Conservation (phyloP, 495 filamentous ascomycete species). For the Podospora fimiseda region DNA sequence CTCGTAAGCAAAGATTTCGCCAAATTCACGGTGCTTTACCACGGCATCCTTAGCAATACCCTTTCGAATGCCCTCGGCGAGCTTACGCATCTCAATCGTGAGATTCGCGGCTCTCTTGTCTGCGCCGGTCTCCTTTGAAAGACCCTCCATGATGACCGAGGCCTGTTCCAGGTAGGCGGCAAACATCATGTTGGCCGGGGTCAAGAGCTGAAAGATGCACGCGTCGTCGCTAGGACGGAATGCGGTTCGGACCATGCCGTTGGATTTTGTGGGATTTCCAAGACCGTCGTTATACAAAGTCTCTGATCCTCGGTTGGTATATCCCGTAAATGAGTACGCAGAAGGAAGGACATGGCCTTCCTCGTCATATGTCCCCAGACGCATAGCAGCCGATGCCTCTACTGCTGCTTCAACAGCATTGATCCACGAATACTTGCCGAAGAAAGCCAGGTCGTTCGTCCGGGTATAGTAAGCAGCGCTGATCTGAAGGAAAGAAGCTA, state of each 20-base stretch:
- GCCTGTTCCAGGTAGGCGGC: slow-evolving; percentile 50
- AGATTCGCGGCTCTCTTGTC: slow-evolving; percentile 36
- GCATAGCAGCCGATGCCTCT: slow-evolving; percentile 53
- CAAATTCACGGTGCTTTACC: slow-evolving; percentile 29
- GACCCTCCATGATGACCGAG: slow-evolving; percentile 46
- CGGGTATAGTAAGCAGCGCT: slow-evolving; percentile 51
- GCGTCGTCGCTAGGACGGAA: slow-evolving; percentile 60
- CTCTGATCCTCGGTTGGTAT: slow-evolving; percentile 51
- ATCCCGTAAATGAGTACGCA: slow-evolving; percentile 53
- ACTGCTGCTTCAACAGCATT: slow-evolving; percentile 50
- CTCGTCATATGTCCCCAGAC: slow-evolving; percentile 48
- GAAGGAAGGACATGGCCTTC: slow-evolving; percentile 47
- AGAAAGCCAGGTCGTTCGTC: slow-evolving; percentile 52
- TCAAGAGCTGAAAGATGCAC: slow-evolving; percentile 52
- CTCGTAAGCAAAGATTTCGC: slow-evolving; percentile 54
- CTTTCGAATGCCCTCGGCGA: slow-evolving; percentile 44
- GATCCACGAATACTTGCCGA: slow-evolving; percentile 55
- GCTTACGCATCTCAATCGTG: slow-evolving; percentile 42
- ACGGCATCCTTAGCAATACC: slow-evolving; percentile 43
- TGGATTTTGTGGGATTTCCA: slow-evolving; percentile 53
- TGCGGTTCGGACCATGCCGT: slow-evolving; percentile 55
- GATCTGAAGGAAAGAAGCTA: slow-evolving; percentile 57
- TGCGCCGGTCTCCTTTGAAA: slow-evolving; percentile 27
- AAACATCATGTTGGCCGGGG: slow-evolving; percentile 63
- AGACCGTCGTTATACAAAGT: slow-evolving; percentile 57